A percentile compares a stretch with the other conserved stretches of the same genome.
Conservation (phyloP, 2,329 filamentous ascomycete species). For the Fusarium tupiense region DNA sequence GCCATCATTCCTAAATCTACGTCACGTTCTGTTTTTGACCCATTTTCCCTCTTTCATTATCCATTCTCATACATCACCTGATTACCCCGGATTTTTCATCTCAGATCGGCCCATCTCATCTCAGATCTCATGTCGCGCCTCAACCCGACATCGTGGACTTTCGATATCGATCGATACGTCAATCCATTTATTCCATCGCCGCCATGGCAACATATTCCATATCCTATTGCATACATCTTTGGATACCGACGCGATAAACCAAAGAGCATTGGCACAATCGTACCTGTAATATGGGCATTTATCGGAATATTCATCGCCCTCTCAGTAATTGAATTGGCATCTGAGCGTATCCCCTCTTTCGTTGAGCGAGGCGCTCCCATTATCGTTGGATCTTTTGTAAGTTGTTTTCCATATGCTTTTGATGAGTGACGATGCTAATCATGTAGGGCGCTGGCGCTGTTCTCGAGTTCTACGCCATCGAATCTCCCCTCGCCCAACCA, state of each 20-base stretch:
- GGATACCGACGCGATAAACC: slow-evolving; percentile 63
- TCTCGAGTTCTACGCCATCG: slow-evolving; percentile 77
- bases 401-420: rapidly evolving
- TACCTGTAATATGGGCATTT: slow-evolving; percentile 70
- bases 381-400: slow-evolving; percentile 76
- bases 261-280: slow-evolving; percentile 63
- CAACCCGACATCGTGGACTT: slow-evolving; percentile 56
- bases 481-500: slow-evolving; percentile 77
- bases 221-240: slow-evolving; percentile 73
- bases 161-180: slow-evolving; percentile 81
- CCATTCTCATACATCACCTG: not conserved
- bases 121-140: slow-evolving; percentile 28
- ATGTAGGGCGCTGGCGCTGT: slow-evolving; percentile 76
- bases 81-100: slow-evolving; percentile 13
- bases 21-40: not conserved
- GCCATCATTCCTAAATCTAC: slow-evolving; percentile 1
- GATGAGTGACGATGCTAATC: not conserved
- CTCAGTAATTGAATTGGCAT: slow-evolving; percentile 67
- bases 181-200: slow-evolving; percentile 76
- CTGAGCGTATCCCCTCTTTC: slow-evolving; percentile 64
- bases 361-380: slow-evolving; percentile 62
- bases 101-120: not conserved
- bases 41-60: not conserved
- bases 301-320: slow-evolving; percentile 72
- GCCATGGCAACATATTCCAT: slow-evolving; percentile 71